These are phyloP conservation scores for Serendipita sp. DNA, from an alignment of 768 basidiomycete genomes.

Conservation along the genomic window DNA sequence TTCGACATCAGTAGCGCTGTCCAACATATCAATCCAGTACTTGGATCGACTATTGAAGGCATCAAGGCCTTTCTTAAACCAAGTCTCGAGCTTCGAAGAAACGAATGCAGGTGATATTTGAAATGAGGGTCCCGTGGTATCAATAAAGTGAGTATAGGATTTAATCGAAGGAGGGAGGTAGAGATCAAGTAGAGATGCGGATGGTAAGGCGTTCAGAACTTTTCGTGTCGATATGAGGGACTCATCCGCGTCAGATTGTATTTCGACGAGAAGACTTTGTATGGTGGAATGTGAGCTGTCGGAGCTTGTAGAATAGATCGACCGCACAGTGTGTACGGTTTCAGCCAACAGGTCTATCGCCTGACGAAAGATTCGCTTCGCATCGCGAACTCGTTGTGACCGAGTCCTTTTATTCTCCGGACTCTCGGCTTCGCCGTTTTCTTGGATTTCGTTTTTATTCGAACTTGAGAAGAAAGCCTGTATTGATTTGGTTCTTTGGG, in stretches of 20 bases:
- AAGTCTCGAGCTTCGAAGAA: constrained; percentile 33
- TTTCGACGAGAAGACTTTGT: constrained; percentile 36
- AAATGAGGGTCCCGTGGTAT: constrained; percentile 43
- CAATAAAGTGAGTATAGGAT: constrained; percentile 75
- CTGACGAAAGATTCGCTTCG: background rate
- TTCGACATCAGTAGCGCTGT: constrained; percentile 57
- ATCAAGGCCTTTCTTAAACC: constrained; percentile 42
- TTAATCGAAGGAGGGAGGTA: constrained; percentile 55
- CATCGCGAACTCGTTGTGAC: background rate
- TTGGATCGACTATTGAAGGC: constrained; percentile 30
- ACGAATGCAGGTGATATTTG: constrained; percentile 30
- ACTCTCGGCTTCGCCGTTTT: constrained; percentile 7
- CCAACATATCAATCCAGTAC: constrained; percentile 43
- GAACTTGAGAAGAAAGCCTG: constrained; percentile 5
- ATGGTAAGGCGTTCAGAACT: constrained; percentile 57
- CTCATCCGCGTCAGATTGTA: constrained; percentile 36
- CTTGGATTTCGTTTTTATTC: constrained; percentile 1
- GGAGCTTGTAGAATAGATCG: constrained; percentile 20
- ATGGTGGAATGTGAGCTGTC: constrained; percentile 31
- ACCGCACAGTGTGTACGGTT: constrained; percentile 40
- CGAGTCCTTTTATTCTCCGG: constrained; percentile 5
- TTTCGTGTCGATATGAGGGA: constrained; percentile 41
- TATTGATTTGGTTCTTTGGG: constrained; percentile 29
- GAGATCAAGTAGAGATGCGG: constrained; percentile 58
- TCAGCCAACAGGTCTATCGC: background rate